phyloP scores from a whole-genome alignment of 139 green algal genomes.

The Choricystis sp. region DNA sequence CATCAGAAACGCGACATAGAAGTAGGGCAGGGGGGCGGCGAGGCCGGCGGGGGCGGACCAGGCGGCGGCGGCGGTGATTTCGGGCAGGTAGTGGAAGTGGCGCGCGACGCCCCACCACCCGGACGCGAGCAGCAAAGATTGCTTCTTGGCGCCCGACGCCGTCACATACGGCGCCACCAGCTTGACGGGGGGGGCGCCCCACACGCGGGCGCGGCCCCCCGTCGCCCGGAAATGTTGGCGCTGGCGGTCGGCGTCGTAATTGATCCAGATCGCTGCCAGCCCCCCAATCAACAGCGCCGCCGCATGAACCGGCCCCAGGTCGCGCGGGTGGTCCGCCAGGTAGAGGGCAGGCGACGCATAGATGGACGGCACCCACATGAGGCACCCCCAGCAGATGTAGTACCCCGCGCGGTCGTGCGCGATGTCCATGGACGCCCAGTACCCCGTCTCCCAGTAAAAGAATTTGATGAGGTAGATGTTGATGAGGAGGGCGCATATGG shows the following conservation, averaged over 20 bases:
- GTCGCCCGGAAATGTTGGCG: constrained; percentile 33
- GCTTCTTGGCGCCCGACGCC: constrained; percentile 2
- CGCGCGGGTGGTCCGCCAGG: constrained; percentile 6
- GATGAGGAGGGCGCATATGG: constrained; percentile 36
- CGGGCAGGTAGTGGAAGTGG: constrained; percentile 69
- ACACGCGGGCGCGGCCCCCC: constrained; percentile 9
- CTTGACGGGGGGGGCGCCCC: neutral
- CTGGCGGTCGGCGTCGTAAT: constrained; percentile 58
- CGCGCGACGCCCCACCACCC: constrained; percentile 46
- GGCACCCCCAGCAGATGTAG: constrained; percentile 61
- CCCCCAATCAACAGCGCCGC: constrained; percentile 16
- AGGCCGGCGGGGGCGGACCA: constrained; percentile 3
- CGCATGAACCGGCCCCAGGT: constrained; percentile 5
- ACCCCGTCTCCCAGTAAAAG: constrained; percentile 46
- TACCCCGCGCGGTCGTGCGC: constrained; percentile 60
- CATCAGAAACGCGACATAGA: constrained; percentile 54
- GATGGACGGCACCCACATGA: constrained; percentile 48
- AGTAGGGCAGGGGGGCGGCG: constrained; percentile 24
- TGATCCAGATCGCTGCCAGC: constrained; percentile 41
- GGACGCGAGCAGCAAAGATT: constrained; percentile 5
- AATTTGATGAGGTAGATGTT: constrained; percentile 36
- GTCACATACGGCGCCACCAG: neutral
- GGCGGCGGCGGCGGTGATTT: constrained; percentile 9
- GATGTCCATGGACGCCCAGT: constrained; percentile 68
- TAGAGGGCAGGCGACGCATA: constrained; percentile 54